Base-by-base conservation (phyloP, 2,329 filamentous ascomycete genomes). In the Hymenoscyphus infarciens region DNA sequence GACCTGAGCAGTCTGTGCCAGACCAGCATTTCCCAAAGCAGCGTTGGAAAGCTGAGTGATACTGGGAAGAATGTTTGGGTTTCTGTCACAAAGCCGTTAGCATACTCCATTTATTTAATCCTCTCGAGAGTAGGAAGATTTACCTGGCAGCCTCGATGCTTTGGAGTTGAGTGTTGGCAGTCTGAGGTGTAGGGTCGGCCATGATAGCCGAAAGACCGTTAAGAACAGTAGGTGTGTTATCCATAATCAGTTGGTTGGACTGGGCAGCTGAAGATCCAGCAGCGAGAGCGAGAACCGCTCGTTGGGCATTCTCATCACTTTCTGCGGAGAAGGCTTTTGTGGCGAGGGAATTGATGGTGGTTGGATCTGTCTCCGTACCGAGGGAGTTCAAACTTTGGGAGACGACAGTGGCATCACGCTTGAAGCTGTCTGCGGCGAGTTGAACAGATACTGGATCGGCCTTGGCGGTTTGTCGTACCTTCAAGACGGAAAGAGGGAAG, bases 61-160 rank as follows among this genome's bases (percentile, higher is more conserved):
- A 49, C 65, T 69, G 3, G 69, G 69, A 35, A 71, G 65, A 39
- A 71, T 71, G n/a, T 71, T 62, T 6, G 69, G 66, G 39, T 71
- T 71, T 64, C 69, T 70, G 22, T 52, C 15, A 10, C 19, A 33
- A 22, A 42, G 39, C 6, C 25, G 3, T 49, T 22, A 49, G 42
- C 19, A 49, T 49, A 25, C 1, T 11, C 42, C 4, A 49, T 11
- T 11, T 10, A 22, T n/a, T 1, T 13, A 35, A 13, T 35, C 8
- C 13, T 15, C 25, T 22, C n/a, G 5, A 49, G 6, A 49, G 1
- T 15, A 22, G 31, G 2, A 45, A 16, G 39, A 29, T 60, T 31
- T 62, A 70, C 68, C 67, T 67, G 2, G 67, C 65, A 15, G 35
- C 49, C 33, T 68, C 60, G 35, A 70, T 67, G 1, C 57, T 66